Evolutionary conservation across 805 yeast genomes (phyloP).

Genomic region (Ogataea naganishii): DNA sequence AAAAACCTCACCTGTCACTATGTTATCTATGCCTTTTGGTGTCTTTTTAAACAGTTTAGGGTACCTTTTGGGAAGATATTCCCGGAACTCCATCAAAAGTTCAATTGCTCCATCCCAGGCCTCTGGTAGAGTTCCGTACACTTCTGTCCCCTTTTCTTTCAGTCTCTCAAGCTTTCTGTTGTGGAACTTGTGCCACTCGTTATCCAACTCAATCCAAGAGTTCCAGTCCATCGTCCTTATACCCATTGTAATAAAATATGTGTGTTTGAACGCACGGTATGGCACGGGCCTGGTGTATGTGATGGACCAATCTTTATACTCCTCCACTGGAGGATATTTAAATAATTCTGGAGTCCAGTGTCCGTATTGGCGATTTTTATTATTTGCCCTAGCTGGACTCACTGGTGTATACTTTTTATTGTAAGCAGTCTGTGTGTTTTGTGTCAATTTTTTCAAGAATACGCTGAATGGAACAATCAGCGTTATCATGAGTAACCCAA

Average conservation of each 20-base stretch:
- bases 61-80: conserved; percentile 47
- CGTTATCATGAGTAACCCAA: conserved; percentile 5
- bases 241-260: conserved; percentile 62
- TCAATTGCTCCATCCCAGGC: conserved; percentile 51
- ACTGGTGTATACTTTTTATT: conserved; percentile 19
- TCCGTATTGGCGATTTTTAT: conserved; percentile 39
- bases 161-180: conserved; percentile 42
- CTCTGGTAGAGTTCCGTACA: conserved; percentile 41
- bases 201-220: conserved; percentile 61
- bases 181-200: conserved; percentile 53
- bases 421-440: conserved; percentile 4
- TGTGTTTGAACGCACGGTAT: conserved; percentile 61
- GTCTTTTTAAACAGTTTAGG: conserved; percentile 44
- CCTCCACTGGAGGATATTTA: conserved; percentile 39
- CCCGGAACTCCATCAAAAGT: conserved; percentile 41
- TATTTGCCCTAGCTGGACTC: conserved; percentile 27
- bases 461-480: conserved; percentile 3
- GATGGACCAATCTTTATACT: conserved; percentile 41
- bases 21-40: conserved; percentile 37
- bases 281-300: conserved; percentile 45
- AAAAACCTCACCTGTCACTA: conserved; percentile 45
- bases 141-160: conserved; percentile 33
- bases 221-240: conserved; percentile 53
- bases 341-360: conserved; percentile 47
- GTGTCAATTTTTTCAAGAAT: background rate